Conservation (phyloP, 352 stramenopile species). For the Globisporangium abappressorium region DNA sequence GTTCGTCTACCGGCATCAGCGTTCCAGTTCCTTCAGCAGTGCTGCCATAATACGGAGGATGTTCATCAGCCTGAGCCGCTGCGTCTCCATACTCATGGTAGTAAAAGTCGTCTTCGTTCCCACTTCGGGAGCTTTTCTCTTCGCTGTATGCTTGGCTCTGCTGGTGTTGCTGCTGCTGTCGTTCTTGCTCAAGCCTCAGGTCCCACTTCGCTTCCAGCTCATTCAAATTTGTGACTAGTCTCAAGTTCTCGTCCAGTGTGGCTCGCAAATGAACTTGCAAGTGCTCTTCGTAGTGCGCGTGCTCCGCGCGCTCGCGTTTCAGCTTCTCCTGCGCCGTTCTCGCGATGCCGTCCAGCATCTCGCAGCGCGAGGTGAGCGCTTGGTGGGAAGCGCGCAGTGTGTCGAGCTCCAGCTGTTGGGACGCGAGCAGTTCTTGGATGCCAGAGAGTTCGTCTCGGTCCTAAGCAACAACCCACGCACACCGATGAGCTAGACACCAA, state of each 20-base stretch:
- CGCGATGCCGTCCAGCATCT: slow-evolving; percentile 62
- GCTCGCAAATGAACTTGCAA: slow-evolving; percentile 44
- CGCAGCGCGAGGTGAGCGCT: slow-evolving; percentile 37
- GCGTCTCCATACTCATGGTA: slow-evolving; percentile 13
- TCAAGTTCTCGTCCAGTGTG: slow-evolving; percentile 48
- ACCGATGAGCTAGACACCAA: neutral
- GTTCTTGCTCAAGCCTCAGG: slow-evolving; percentile 6
- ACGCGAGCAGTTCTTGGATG: slow-evolving; percentile 26
- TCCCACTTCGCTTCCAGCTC: slow-evolving; percentile 32
- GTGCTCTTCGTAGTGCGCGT: slow-evolving; percentile 40
- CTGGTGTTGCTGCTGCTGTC: slow-evolving; percentile 1
- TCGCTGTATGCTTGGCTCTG: slow-evolving; percentile 1
- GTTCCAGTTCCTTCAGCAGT: neutral
- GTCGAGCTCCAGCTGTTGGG: slow-evolving; percentile 36
- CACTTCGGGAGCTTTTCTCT: neutral
- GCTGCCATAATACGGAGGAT: slow-evolving; percentile 1
- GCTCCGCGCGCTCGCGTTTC: slow-evolving; percentile 44
- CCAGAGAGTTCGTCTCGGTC: slow-evolving; percentile 18
- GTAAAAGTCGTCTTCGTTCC: slow-evolving; percentile 17
- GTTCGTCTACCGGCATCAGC: slow-evolving; percentile 9
- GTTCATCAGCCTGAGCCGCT: neutral
- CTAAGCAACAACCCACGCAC: slow-evolving; percentile 17
- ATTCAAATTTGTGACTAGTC: slow-evolving; percentile 35
- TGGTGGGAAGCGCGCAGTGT: slow-evolving; percentile 32
- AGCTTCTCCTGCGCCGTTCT: slow-evolving; percentile 55